A percentile compares a stretch with the other conserved stretches of the same genome.
Conservation (phyloP, 176 grass and related monocot genomes). For the Oryza meyeriana region DNA sequence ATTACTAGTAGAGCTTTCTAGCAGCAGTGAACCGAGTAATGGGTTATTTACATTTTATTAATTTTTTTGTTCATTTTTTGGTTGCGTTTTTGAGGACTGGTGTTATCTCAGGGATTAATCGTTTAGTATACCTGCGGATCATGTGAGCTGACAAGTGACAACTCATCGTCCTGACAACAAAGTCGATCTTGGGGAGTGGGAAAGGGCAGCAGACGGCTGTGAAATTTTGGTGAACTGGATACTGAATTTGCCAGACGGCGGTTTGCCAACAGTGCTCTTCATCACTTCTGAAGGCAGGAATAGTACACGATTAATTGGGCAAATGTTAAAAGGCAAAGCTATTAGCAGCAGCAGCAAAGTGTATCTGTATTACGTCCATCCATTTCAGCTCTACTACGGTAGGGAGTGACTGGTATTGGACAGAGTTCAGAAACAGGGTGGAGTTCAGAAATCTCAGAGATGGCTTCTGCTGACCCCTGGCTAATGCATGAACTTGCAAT, state of each 20-base stretch:
- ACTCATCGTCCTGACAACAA: constrained; percentile 13
- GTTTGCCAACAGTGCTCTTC: neutral
- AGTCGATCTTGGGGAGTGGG: neutral
- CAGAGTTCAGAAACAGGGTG: neutral
- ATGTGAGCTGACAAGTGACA: constrained; percentile 30
- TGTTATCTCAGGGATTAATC: neutral
- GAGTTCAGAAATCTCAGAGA: neutral
- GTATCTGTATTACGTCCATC: neutral
- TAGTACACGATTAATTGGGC: neutral
- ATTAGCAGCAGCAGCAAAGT: neutral
- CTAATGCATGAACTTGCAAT: constrained; percentile 18
- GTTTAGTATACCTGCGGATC: neutral
- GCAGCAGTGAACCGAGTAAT: neutral
- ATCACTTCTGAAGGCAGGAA: neutral
- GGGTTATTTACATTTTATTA: neutral
- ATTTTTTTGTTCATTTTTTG: too few species aligned
- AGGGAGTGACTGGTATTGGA: too few species aligned
- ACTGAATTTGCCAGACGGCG: neutral
- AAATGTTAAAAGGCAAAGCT: too few species aligned
- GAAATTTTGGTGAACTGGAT: neutral
- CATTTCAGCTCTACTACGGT: neutral
- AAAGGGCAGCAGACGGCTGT: neutral
- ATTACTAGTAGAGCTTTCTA: too few species aligned
- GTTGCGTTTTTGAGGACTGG: neutral
- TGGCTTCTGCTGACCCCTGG: neutral